Base-by-base conservation (phyloP, 345 rosid genomes). In the Combretum micranthum region DNA sequence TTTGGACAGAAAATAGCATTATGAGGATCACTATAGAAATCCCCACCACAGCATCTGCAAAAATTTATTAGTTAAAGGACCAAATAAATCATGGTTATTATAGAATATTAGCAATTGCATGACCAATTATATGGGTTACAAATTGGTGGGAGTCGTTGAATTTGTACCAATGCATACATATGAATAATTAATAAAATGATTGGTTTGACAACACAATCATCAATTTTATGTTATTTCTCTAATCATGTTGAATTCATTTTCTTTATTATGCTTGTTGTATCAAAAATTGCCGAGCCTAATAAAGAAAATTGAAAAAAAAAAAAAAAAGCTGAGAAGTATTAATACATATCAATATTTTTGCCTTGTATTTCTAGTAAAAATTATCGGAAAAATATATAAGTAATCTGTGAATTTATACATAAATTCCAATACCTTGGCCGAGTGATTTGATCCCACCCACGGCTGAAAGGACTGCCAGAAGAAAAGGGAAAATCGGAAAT, bases 401-500 rank as follows among this genome's bases (percentile, higher is more conserved):
- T 10, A 48, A 46, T 26, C 13, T 23, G 13, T 50, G 15, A 17
- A 39, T 50, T 16, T 25, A 25, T 25, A 32, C n/a, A 32, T 4
- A 0, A 32, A 7, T 32, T 4, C 32, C 15, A 4, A 14, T 81
- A 83, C 96, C 72, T 82, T 70, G 37, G n/a, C 91, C 86, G 0
- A 89, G 66, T 6, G 84, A 79, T 14, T 56, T 57, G 56, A 89
- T 86, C 51, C 95, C 95, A 43, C 95, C 56, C 4, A 86, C 95
- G 0, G 92, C 92, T 0, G 97, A 89, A 55, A 89, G 83, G 57
- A 89, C 95, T 76, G 82, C 44, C 61, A 53, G 39, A 42, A 44
- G 20, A 47, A 23, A 48, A 13, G 32, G 16, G 39, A 3, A 4
- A 11, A 39, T 54, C 1, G 21, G n/a, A 47, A 17, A 4, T 7